Evolutionary conservation across 768 basidiomycete species (phyloP), one percentile per base, ranked within the genome.

Genomic region (Leccinum disarticulatum): DNA sequence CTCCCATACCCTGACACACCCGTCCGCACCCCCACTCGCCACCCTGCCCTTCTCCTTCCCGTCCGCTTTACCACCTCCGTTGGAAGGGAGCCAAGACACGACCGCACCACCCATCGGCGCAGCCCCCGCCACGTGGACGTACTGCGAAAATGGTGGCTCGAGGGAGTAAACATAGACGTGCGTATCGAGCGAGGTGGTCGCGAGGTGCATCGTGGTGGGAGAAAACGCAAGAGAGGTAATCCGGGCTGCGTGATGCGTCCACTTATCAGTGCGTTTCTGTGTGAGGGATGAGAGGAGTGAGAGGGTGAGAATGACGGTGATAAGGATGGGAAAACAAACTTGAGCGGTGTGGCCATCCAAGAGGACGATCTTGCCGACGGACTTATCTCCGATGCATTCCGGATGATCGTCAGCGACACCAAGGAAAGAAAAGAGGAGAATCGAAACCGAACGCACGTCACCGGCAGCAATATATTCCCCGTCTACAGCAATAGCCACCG

Each of bases 171-270:
- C 76, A 68, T 94, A 97, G 5, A 96, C 85, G 64, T 93, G 85
- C 31, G 95, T 95, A 71, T 98, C 96, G n/a, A 96, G 80, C 19
- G 93, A 92, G 11, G 89, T 94, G 4, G 93, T 94, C 11, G 87
- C 95, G 62, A 90, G 83, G 68, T 95, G 86, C 61, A 80, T 80
- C 49, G 58, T 14, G 6, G 83, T 65, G 7, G 59, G 54, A 4
- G 54, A 56, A 57, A 73, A 73, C 2, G 70, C 60, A 10, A 98
- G 80, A 10, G 91, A 85, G 65, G 87, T 83, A 61, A 98, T 83
- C 30, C 92, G 87, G 1, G 86, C 91, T 9, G 87, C 80, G 76
- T 98, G 96, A 78, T 87, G 85, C 8, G 90, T 83, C 96, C 96
- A 98, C 57, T 86, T 85, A 3, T 86, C 80, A 41, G 88, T 89